Evolutionary conservation across 73 alveolate genomes (phyloP).

Genomic region (Urostyla sp.): DNA sequence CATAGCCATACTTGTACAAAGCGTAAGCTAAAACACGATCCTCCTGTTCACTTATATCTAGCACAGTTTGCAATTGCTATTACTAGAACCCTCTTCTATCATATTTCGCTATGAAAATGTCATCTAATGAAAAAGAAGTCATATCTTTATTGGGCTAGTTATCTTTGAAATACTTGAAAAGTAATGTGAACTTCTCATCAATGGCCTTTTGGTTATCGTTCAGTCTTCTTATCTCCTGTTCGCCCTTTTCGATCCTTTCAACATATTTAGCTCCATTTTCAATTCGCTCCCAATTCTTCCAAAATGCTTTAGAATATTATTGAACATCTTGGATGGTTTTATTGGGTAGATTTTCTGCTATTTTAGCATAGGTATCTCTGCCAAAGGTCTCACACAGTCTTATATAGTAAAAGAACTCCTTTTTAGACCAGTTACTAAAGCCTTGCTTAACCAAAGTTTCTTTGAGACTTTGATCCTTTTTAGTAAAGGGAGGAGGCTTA

Average conservation of each 20-base stretch:
- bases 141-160: conserved; percentile 17
- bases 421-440: conserved; percentile 91
- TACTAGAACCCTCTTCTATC: not conserved
- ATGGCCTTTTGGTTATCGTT: conserved; percentile 33
- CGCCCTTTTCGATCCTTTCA: conserved; percentile 64
- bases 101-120: conserved; percentile 7
- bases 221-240: conserved; percentile 28
- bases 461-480: conserved; percentile 81
- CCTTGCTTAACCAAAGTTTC: conserved; percentile 81
- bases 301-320: conserved; percentile 82
- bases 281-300: conserved; percentile 84
- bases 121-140: conserved; percentile 15
- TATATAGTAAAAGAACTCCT: conserved; percentile 81
- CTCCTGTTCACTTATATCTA: conserved; percentile 61
- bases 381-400: conserved; percentile 84
- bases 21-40: conserved; percentile 54
- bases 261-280: conserved; percentile 82
- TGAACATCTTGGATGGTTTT: conserved; percentile 81
- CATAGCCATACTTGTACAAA: conserved; percentile 80
- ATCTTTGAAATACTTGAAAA: not conserved
- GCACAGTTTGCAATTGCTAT: not conserved
- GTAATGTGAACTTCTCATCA: conserved; percentile 1
- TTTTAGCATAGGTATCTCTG: conserved; percentile 74
- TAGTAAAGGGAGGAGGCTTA: conserved; percentile 73
- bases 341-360: conserved; percentile 75